Evolutionary conservation across 768 basidiomycete genomes (phyloP).

Genomic region (Leccinum subgranulosum): DNA sequence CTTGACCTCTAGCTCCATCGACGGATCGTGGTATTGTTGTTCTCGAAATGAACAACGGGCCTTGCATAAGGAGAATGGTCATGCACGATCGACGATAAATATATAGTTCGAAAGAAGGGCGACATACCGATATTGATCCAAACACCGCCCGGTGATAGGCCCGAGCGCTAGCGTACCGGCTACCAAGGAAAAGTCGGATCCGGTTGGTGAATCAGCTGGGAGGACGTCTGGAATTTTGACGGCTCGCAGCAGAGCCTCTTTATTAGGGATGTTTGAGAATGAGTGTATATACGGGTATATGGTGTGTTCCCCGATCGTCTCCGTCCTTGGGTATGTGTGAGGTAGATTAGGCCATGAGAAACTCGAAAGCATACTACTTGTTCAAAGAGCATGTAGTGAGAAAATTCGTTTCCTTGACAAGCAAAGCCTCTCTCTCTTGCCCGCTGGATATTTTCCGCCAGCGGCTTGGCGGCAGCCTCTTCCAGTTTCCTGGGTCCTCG

Average conservation of each 20-base stretch:
- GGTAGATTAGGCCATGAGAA: background rate
- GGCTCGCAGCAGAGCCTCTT: slow-evolving; percentile 58
- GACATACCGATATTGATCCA: slow-evolving; percentile 77
- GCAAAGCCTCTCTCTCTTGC: slow-evolving; percentile 47
- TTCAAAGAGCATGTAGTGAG: slow-evolving; percentile 93
- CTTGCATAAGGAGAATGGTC: slow-evolving; percentile 32
- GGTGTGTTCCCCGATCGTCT: slow-evolving; percentile 61
- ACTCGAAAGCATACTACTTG: slow-evolving; percentile 47
- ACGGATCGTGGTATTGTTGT: slow-evolving; percentile 76
- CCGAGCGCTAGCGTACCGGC: slow-evolving; percentile 53
- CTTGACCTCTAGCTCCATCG: slow-evolving; percentile 89
- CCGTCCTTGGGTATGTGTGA: slow-evolving; percentile 44
- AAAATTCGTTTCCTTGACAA: slow-evolving; percentile 95
- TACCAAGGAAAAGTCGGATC: slow-evolving; percentile 75
- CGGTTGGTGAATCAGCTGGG: slow-evolving; percentile 65
- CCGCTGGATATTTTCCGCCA: too few species aligned
- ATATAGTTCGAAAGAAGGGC: background rate
- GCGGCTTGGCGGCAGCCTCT: too few species aligned
- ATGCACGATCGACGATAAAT: background rate
- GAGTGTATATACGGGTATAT: slow-evolving; percentile 91
- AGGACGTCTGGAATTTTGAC: slow-evolving; percentile 81
- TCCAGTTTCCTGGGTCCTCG: too few species aligned
- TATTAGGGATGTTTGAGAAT: slow-evolving; percentile 75
- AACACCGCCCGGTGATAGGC: slow-evolving; percentile 76
- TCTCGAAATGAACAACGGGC: slow-evolving; percentile 94